A percentile compares a stretch with the other conserved stretches of the same genome.
phyloP scores from a whole-genome alignment of 768 basidiomycete genomes.

The Leccinum incarnatum region DNA sequence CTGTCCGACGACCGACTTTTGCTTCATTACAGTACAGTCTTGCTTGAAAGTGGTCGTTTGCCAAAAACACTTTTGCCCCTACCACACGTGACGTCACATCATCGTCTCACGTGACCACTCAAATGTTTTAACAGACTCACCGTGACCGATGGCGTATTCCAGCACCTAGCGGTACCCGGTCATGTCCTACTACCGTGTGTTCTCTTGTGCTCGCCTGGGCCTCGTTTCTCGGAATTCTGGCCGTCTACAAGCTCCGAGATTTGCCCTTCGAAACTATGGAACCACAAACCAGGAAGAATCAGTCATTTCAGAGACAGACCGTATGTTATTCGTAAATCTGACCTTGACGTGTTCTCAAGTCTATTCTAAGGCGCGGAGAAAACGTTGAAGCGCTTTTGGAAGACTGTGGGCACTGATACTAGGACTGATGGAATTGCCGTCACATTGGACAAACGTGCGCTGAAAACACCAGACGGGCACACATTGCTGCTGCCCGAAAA shows the following conservation, averaged over 20 bases:
- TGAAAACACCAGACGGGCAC: slow-evolving; percentile 89
- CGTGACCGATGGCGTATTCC: background rate
- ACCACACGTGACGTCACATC: slow-evolving; percentile 24
- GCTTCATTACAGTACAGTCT: slow-evolving; percentile 15
- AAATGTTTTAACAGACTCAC: slow-evolving; percentile 4
- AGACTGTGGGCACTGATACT: slow-evolving; percentile 74
- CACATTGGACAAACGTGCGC: slow-evolving; percentile 75
- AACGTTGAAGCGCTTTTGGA: slow-evolving; percentile 92
- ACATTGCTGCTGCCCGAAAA: slow-evolving; percentile 65
- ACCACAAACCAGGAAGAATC: slow-evolving; percentile 38
- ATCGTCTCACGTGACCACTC: slow-evolving; percentile 23
- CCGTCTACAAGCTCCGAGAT: background rate
- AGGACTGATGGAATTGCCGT: slow-evolving; percentile 53
- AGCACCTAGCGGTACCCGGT: background rate
- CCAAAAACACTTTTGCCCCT: background rate
- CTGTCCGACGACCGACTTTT: slow-evolving; percentile 3
- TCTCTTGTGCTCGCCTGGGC: slow-evolving; percentile 4
- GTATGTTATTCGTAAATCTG: slow-evolving; percentile 36
- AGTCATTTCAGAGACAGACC: slow-evolving; percentile 59
- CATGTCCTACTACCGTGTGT: slow-evolving; percentile 13
- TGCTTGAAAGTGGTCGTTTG: too few relatives aligned
- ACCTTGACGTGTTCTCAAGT: slow-evolving; percentile 1
- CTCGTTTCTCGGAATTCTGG: background rate
- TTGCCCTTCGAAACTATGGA: slow-evolving; percentile 11
- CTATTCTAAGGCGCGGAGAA: slow-evolving; percentile 70